Evolutionary conservation across 805 yeast species (phyloP).

Genomic region (Saccharomycopsis javanensis): DNA sequence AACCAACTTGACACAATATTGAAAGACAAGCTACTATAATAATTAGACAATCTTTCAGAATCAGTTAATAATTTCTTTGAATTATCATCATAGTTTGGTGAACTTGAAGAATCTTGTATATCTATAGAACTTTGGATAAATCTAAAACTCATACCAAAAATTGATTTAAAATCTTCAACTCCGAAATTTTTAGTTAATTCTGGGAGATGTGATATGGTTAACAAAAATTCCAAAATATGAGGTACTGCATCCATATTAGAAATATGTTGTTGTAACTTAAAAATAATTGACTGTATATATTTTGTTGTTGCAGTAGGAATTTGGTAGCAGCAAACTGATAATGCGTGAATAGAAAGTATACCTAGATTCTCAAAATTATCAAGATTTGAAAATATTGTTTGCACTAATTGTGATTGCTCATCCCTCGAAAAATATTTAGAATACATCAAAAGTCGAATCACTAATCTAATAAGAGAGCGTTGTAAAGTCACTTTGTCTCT

Average conservation of each 20-base stretch:
- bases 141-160: slow-evolving; percentile 76
- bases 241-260: slow-evolving; percentile 60
- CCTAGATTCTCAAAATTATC: slow-evolving; percentile 48
- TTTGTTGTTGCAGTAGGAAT: slow-evolving; percentile 65
- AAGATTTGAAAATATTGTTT: slow-evolving; percentile 5
- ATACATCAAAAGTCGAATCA: slow-evolving; percentile 10
- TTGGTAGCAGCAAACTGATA: slow-evolving; percentile 74
- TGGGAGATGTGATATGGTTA: slow-evolving; percentile 58
- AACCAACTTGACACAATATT: slow-evolving; percentile 65
- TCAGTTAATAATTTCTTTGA: slow-evolving; percentile 3
- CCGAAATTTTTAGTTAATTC: slow-evolving; percentile 61
- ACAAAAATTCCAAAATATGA: slow-evolving; percentile 65
- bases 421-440: slow-evolving; percentile 8
- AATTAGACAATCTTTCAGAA: slow-evolving; percentile 43
- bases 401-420: slow-evolving; percentile 10
- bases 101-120: not conserved
- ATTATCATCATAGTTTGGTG: not conserved
- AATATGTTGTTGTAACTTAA: slow-evolving; percentile 65
- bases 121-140: slow-evolving; percentile 66
- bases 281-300: slow-evolving; percentile 55
- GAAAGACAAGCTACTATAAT: slow-evolving; percentile 54
- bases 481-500: slow-evolving; percentile 12
- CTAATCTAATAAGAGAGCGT: slow-evolving; percentile 8
- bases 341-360: slow-evolving; percentile 64
- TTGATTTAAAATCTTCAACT: slow-evolving; percentile 65